Evolutionary conservation across 176 grass and related monocot species (phyloP).

Genomic region (Oryza glumipatula): DNA sequence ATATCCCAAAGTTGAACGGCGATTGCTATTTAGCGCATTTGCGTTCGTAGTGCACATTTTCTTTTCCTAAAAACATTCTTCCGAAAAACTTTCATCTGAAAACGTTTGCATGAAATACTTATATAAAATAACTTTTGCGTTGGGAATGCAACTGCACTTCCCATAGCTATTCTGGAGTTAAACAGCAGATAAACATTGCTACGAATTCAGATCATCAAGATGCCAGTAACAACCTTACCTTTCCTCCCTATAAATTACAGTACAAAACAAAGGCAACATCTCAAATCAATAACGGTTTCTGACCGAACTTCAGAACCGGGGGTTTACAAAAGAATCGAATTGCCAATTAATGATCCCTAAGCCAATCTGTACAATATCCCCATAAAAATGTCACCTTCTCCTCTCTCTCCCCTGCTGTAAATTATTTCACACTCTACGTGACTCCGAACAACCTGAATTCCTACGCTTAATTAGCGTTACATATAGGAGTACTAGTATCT

Average conservation of each 20-base stretch:
- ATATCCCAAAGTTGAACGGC: too few relatives aligned
- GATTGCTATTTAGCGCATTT: too few relatives aligned
- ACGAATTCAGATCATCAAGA: too few relatives aligned
- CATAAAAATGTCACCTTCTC: conserved; percentile 26
- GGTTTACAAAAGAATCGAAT: conserved; percentile 55
- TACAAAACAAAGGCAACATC: not conserved
- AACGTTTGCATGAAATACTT: too few relatives aligned
- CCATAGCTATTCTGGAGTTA: too few relatives aligned
- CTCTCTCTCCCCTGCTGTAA: not conserved
- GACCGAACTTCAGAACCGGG: conserved; percentile 27
- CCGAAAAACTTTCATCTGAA: too few relatives aligned
- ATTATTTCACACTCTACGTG: conserved; percentile 41
- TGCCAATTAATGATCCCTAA: conserved; percentile 49
- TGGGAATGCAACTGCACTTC: too few relatives aligned
- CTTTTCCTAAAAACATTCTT: too few relatives aligned
- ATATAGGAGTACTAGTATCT: not conserved
- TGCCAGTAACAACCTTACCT: too few relatives aligned
- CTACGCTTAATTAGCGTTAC: not conserved
- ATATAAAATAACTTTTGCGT: too few relatives aligned
- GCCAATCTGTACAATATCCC: conserved; percentile 60
- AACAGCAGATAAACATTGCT: too few relatives aligned
- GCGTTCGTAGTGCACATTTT: too few relatives aligned
- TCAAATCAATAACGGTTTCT: conserved; percentile 28
- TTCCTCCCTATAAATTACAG: conserved; percentile 1
- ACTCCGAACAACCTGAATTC: conserved; percentile 2